These are phyloP conservation scores for Monosporozyma aquatica DNA, from an alignment of 805 yeast genomes.

Conservation along the genomic window DNA sequence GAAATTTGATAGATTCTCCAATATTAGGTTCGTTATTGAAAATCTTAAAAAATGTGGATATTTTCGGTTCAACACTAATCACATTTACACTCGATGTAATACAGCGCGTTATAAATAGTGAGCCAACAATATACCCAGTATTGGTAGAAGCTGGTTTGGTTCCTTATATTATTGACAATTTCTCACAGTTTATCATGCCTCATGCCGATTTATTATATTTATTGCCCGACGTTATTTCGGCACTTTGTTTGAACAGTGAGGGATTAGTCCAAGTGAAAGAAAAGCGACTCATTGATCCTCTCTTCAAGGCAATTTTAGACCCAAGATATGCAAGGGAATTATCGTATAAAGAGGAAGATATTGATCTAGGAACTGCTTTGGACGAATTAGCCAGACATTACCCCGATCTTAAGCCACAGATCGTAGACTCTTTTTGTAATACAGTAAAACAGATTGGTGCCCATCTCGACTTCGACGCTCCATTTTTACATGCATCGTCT, in stretches of 20 bases:
- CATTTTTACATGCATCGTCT: slow-evolving; percentile 35
- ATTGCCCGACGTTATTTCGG: slow-evolving; percentile 70
- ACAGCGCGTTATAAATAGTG: slow-evolving; percentile 70
- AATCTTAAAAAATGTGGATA: slow-evolving; percentile 44
- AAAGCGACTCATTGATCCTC: slow-evolving; percentile 31
- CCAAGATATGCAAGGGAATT: slow-evolving; percentile 45
- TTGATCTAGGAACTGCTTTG: slow-evolving; percentile 53
- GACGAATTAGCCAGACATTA: slow-evolving; percentile 82
- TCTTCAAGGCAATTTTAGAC: slow-evolving; percentile 46
- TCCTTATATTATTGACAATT: slow-evolving; percentile 51
- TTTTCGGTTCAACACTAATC: slow-evolving; percentile 61
- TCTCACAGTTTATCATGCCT: slow-evolving; percentile 47
- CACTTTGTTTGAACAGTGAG: slow-evolving; percentile 65
- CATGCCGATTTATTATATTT: slow-evolving; percentile 50
- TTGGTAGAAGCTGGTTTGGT: slow-evolving; percentile 71
- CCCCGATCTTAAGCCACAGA: slow-evolving; percentile 55
- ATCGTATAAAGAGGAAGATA: slow-evolving; percentile 43
- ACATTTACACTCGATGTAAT: slow-evolving; percentile 55
- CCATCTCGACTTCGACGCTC: slow-evolving; percentile 30
- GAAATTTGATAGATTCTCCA: slow-evolving; percentile 80
- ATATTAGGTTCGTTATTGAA: slow-evolving; percentile 52
- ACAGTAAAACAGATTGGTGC: slow-evolving; percentile 43
- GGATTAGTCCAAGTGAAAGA: slow-evolving; percentile 53
- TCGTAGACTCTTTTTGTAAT: slow-evolving; percentile 40
- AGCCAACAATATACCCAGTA: slow-evolving; percentile 80